Evolutionary conservation across 768 basidiomycete species (phyloP).

Genomic region (Grammothele lineata): DNA sequence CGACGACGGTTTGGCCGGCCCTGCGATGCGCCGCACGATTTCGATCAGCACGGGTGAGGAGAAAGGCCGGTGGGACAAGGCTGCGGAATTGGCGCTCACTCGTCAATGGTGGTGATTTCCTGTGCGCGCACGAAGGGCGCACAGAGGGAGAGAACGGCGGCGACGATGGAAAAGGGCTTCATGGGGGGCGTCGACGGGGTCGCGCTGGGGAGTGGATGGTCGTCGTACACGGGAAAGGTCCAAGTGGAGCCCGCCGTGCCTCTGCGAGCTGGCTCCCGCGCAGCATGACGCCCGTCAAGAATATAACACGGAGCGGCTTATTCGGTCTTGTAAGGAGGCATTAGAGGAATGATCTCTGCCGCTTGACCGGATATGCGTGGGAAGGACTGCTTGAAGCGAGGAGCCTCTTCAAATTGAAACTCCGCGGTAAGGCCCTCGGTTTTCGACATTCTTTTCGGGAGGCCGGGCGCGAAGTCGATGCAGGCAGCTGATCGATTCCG

Average conservation of each 20-base stretch:
- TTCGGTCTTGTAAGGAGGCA: too few species aligned
- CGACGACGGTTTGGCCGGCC: slow-evolving; percentile 49
- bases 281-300: too few species aligned
- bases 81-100: slow-evolving; percentile 32
- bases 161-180: slow-evolving; percentile 18
- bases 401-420: neutral
- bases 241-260: slow-evolving; percentile 13
- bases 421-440: slow-evolving; percentile 1
- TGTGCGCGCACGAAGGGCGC: slow-evolving; percentile 30
- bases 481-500: slow-evolving; percentile 1
- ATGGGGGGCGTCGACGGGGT: slow-evolving; percentile 12
- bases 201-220: neutral
- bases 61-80: neutral
- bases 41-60: too few species aligned
- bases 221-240: neutral
- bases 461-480: neutral
- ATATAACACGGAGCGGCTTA: too few species aligned
- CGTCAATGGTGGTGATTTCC: slow-evolving; percentile 42
- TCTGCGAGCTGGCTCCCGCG: too few species aligned
- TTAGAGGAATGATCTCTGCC: too few species aligned
- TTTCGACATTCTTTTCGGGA: neutral
- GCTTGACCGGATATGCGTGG: neutral
- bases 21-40: too few species aligned
- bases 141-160: slow-evolving; percentile 9
- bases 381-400: slow-evolving; percentile 5